Base-by-base conservation (phyloP, 176 grass and related monocot genomes). In the Carex kokanica region DNA sequence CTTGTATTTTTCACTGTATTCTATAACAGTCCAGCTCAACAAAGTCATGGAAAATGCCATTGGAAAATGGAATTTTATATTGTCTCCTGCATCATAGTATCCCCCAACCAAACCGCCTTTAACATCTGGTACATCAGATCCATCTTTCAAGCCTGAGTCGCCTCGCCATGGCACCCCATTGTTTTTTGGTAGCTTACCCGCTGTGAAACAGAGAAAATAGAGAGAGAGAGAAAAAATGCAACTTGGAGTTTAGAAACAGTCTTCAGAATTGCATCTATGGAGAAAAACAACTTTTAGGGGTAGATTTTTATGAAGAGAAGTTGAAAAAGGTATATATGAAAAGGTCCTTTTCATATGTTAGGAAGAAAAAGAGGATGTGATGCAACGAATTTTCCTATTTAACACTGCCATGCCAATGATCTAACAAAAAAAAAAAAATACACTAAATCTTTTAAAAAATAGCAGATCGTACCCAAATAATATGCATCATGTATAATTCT, bases 11-110 rank as follows among this genome's bases (percentile, higher is more conserved):
- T 89, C 71, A 70, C 89, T 89, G 83, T 99, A 95, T 81, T 99
- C 96, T 36, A 99, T 83, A 61, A 95, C 96, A 21, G 96, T 95
- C 96, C 96, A 99, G 84, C 96, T 99, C 43, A 99, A 75, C 78
- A 99, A 9, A 15, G 93, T 99, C 96, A 99, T 95, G 61, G 96
- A 95, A 87, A 93, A 99, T 8, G 96, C 96, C 93, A 99, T 83
- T 8, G 96, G 96, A 74, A 99, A 99, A 64, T 99, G 91, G 91
- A 99, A 99, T 81, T 99, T 99, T 64, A 99, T 99, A 84, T 95
- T 95, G 84, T 99, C 96, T 18, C 96, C 96, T 78, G 93, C 93
- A 43, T 99, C 96, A 59, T 99, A 99, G 83, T 99, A 99, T 9
- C 96, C 96, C 12, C 96, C 96, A 4, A 99, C 91, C 8, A 99